These are phyloP conservation scores for Graphiopsis chlorocephala DNA, from an alignment of 2,329 filamentous ascomycete genomes.

Conservation along the genomic window DNA sequence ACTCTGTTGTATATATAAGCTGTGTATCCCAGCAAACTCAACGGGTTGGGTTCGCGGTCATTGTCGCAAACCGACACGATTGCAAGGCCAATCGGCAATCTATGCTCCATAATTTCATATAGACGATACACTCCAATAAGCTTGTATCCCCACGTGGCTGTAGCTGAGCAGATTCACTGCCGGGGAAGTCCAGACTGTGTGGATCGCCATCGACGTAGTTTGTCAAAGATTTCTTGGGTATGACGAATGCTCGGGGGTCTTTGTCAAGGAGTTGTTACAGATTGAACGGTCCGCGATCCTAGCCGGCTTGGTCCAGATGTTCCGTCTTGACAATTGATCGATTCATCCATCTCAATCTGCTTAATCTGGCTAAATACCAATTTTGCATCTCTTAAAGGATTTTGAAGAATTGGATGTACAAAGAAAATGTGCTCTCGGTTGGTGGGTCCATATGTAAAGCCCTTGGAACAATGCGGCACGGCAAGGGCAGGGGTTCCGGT, in stretches of 20 bases:
- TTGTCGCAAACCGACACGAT: background rate
- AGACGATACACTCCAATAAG: background rate
- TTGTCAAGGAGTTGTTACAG: slow-evolving; percentile 1
- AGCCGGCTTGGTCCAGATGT: background rate
- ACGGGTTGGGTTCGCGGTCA: background rate
- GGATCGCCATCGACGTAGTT: background rate
- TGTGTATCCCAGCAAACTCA: background rate
- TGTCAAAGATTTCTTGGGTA: background rate
- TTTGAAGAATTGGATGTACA: background rate
- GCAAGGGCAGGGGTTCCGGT: background rate
- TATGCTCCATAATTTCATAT: background rate
- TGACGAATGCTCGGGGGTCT: background rate
- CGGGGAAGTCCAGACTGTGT: background rate
- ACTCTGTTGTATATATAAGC: background rate
- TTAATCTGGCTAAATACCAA: background rate
- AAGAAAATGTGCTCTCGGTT: background rate
- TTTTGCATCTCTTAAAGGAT: background rate
- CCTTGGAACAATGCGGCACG: background rate
- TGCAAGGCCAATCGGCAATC: background rate
- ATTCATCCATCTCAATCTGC: background rate
- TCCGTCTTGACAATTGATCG: background rate
- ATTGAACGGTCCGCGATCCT: background rate
- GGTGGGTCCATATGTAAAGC: background rate
- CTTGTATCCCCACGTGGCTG: slow-evolving; percentile 13
- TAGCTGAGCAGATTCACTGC: background rate